Evolutionary conservation across 768 basidiomycete species (phyloP).

Genomic region (Lentinula aciculospora): DNA sequence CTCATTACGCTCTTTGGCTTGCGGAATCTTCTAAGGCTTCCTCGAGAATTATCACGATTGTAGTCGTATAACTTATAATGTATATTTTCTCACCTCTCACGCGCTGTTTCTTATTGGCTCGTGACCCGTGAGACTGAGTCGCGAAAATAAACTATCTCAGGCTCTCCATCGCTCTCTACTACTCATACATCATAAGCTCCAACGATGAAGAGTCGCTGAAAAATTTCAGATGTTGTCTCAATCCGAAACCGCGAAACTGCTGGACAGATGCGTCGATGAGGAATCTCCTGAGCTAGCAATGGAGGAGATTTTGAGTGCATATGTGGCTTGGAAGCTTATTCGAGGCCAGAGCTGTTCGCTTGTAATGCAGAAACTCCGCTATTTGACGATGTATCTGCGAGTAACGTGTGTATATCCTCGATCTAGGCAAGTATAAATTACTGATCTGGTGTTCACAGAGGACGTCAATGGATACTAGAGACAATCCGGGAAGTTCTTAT

Average conservation of each 20-base stretch:
- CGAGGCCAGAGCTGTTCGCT: not conserved
- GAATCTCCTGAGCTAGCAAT: not conserved
- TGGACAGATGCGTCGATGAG: not conserved
- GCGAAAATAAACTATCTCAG: too few relatives aligned
- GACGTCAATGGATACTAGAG: not conserved
- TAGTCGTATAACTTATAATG: too few relatives aligned
- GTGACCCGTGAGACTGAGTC: too few relatives aligned
- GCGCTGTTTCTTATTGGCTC: too few relatives aligned
- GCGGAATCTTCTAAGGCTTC: not conserved
- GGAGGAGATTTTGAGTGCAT: slow-evolving; percentile 2
- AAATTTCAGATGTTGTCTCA: not conserved
- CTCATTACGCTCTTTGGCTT: not conserved
- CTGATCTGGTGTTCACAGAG: not conserved
- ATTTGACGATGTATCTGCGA: not conserved
- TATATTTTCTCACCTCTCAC: not conserved
- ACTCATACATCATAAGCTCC: not conserved
- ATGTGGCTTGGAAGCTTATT: slow-evolving; percentile 3
- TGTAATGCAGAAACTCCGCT: not conserved
- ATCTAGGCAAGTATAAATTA: too few relatives aligned
- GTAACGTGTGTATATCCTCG: not conserved
- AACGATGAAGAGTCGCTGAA: not conserved
- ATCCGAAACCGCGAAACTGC: not conserved
- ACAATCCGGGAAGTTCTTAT: not conserved
- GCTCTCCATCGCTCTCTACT: not conserved
- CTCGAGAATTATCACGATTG: not conserved